Percentiles rank a stretch among this genome's conserved stretches.
phyloP scores from a whole-genome alignment of 2,329 filamentous ascomycete species.

The Sporothrix schenckii region DNA sequence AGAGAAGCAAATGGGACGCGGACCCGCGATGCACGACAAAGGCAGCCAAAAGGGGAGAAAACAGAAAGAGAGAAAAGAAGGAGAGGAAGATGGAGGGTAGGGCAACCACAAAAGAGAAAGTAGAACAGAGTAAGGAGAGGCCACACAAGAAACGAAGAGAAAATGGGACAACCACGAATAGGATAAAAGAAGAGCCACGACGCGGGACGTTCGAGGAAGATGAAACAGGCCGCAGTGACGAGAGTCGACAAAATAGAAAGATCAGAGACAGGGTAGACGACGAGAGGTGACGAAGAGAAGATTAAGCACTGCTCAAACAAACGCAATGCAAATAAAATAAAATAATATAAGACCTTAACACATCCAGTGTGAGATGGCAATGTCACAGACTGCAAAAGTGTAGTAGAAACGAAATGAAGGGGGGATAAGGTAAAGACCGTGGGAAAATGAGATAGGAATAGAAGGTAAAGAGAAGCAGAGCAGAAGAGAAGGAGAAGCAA shows the following conservation, averaged over 20 bases:
- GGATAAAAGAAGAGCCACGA: slow-evolving; percentile 19
- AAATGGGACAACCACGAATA: background rate
- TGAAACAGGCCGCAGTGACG: slow-evolving; percentile 23
- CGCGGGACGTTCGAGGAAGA: slow-evolving; percentile 22
- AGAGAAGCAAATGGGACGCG: slow-evolving; percentile 11
- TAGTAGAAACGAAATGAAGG: slow-evolving; percentile 26
- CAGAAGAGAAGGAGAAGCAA: background rate
- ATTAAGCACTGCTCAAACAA: slow-evolving; percentile 21
- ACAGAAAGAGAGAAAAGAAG: slow-evolving; percentile 21
- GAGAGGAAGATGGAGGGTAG: slow-evolving; percentile 26
- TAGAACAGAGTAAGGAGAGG: slow-evolving; percentile 29
- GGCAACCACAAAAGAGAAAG: slow-evolving; percentile 30
- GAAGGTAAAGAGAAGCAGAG: slow-evolving; percentile 1
- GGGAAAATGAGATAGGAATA: slow-evolving; percentile 10
- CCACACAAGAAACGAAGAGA: slow-evolving; percentile 29
- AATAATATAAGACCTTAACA: slow-evolving; percentile 9
- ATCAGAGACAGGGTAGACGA: slow-evolving; percentile 25
- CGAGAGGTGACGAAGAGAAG: background rate
- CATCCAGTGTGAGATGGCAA: slow-evolving; percentile 28
- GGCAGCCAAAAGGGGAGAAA: slow-evolving; percentile 17
- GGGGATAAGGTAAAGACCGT: background rate
- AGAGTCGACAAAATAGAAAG: slow-evolving; percentile 18
- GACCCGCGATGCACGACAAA: slow-evolving; percentile 30
- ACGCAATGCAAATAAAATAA: background rate
- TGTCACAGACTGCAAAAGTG: slow-evolving; percentile 25